These are phyloP conservation scores for Termitomyces sp. DNA, from an alignment of 768 basidiomycete species.

Conservation along the genomic window DNA sequence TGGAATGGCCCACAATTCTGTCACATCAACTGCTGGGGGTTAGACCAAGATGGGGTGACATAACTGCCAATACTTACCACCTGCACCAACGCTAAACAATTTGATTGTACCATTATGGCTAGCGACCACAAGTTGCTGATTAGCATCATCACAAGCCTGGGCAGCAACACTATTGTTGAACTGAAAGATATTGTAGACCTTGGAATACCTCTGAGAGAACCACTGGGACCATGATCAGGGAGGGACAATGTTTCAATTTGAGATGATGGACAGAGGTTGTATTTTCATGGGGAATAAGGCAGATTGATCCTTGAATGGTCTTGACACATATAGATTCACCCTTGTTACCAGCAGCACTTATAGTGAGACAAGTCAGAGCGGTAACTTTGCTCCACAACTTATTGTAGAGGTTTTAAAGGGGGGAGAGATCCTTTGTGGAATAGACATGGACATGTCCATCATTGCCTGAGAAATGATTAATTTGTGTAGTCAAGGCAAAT, in stretches of 20 bases:
- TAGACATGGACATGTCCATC: neutral
- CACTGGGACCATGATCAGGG: too few species aligned
- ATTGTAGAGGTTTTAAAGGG: neutral
- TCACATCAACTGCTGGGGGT: too few species aligned
- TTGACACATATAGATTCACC: neutral
- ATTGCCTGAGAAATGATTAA: neutral
- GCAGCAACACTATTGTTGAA: neutral
- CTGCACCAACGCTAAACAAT: too few species aligned
- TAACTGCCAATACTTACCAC: too few species aligned
- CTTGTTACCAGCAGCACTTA: neutral
- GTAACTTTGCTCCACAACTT: neutral
- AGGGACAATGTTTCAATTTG: neutral
- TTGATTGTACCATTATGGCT: too few species aligned
- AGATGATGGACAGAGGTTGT: neutral
- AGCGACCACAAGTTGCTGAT: neutral
- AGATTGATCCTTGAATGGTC: neutral
- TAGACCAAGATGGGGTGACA: too few species aligned
- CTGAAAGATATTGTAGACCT: neutral
- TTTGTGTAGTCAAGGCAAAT: neutral
- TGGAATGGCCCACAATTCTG: too few species aligned
- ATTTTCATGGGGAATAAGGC: neutral
- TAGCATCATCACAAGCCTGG: neutral
- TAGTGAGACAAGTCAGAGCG: neutral
- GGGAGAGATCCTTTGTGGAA: neutral
- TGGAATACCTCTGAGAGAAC: neutral